A percentile compares a stretch with the other conserved stretches of the same genome.
Evolutionary conservation across 768 basidiomycete genomes (phyloP).

Genomic region (Suillus variegatus): DNA sequence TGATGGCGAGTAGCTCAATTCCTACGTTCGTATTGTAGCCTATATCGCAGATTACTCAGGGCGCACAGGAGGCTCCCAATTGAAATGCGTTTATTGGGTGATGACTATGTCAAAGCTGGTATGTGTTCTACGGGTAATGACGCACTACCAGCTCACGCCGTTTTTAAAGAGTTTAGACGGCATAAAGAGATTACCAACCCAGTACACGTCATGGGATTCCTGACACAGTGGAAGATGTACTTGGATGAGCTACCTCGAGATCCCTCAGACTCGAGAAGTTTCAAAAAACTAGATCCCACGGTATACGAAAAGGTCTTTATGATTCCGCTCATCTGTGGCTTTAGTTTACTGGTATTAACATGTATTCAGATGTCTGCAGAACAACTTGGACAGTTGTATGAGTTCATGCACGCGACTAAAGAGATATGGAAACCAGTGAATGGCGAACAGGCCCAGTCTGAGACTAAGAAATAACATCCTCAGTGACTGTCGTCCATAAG

Average conservation of each 20-base stretch:
- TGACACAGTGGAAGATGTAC: conserved; percentile 95
- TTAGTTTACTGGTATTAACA: neutral
- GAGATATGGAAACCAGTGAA: conserved; percentile 76
- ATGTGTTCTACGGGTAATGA: conserved; percentile 2
- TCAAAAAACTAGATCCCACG: conserved; percentile 69
- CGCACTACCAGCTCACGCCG: conserved; percentile 6
- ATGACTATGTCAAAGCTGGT: conserved; percentile 85
- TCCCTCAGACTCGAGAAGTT: conserved; percentile 41
- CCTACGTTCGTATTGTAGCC: conserved; percentile 39
- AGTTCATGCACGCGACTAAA: conserved; percentile 90
- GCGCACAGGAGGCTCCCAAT: conserved; percentile 69
- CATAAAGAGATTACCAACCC: conserved; percentile 83
- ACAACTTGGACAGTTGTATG: conserved; percentile 92
- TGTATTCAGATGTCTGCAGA: conserved; percentile 75
- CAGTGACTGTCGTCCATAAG: neutral
- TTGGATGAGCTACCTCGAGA: conserved; percentile 67
- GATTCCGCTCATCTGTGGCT: conserved; percentile 3
- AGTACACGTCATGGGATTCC: conserved; percentile 89
- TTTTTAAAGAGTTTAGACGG: conserved; percentile 76
- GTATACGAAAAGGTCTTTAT: conserved; percentile 70
- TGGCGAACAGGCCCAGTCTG: conserved; percentile 14
- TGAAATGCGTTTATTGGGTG: conserved; percentile 85
- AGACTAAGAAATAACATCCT: neutral
- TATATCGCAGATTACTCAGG: conserved; percentile 81
- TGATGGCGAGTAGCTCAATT: conserved; percentile 1